Base-by-base conservation (phyloP, 2,329 filamentous ascomycete species). In the Trichoderma atroviride region DNA sequence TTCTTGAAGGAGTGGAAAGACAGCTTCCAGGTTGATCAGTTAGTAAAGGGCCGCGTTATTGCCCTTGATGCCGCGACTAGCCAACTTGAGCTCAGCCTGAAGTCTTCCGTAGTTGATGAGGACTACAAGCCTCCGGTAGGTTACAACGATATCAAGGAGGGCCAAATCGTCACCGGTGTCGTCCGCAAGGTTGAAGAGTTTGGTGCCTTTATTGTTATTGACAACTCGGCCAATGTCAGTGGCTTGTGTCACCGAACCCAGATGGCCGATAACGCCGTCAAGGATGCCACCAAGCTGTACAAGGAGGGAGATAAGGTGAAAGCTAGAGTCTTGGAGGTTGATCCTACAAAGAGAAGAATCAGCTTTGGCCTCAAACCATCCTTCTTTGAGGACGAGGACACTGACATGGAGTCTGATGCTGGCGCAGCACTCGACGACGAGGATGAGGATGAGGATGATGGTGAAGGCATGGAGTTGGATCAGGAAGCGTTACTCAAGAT, bases 1-100 rank as follows among this genome's bases (percentile, higher is more conserved):
- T 99, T 90, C 78, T 82, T 99, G 75, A 98, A 98, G 80, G 93
- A 98, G 71, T 99, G 96, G 96, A 96, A 97, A 82, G 88, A 92
- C 43, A 85, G 90, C 56, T 97, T 95, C 81, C 90, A 96, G 75
- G 83, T 95, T 59, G 93, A 97, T 75, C 94, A 98, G 80, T 85
- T 99, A 6, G 93, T 99, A 66, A 93, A 91, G 79, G 96, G 94
- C 63, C 93, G 95, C 72, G 85, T 99, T 70, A 88, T 92, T 58
- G 84, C 89, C 3, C 87, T 94, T 31, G 92, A 97, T 74, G 75
- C 84, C 6, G 84, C 85, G 47, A 84, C 88, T 31, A 88, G 89
- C 69, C 92, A 94, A 74, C 82, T 97, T 33, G 93, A 96, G 78
- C 85, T 99, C 83, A 96, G 89, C 75, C 83, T 99, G 77, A 98